Evolutionary conservation across 345 rosid genomes (phyloP), one percentile per base, ranked within the genome.

Genomic region (rapeseed (Brassica napus)): DNA sequence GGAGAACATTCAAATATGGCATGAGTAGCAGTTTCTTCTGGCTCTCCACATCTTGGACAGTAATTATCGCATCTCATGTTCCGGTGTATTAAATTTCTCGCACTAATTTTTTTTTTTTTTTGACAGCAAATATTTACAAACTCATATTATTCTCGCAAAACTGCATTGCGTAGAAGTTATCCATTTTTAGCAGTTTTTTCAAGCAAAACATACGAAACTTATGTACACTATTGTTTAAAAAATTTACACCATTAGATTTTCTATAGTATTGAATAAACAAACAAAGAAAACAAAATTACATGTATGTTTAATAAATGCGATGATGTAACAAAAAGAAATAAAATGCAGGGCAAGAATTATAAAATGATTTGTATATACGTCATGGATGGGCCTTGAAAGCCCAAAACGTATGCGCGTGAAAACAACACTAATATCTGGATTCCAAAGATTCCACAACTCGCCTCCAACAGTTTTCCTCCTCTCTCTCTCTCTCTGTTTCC

Each of bases 381-480:
- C 49, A 8, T 8, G 9, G 1, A 39, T 68, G 75, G 79, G 82
- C 82, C 34, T 54, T 32, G 2, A 62, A 74, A 74, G 75, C 75
- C 82, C 78, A 68, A 34, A 35, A 35, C 2, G 18, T 8, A 9
- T 32, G 60, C 75, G 79, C 79, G 82, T 79, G 71, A 74, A 68
- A 68, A 74, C 63, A 18, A 67, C 63, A 65, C 58, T 79, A 74
- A 58, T 55, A 10, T 60, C 69, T 42, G 73, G 77, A 73, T 47
- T 72, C 73, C 77, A 65, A 52, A 67, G 73, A 72, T 78, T 73
- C 82, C 78, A 15, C 68, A 32, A 64, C 66, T 79, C 78, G 65
- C 74, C 78, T 67, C 83, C 77, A 76, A 81, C 81, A 76, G 63
- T 62, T 69, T 69, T 68, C 15, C 10, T 14, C 35, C 62, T 9